Base-by-base conservation (phyloP, 2,329 filamentous ascomycete genomes). In the Epichloe brachyelytri region DNA sequence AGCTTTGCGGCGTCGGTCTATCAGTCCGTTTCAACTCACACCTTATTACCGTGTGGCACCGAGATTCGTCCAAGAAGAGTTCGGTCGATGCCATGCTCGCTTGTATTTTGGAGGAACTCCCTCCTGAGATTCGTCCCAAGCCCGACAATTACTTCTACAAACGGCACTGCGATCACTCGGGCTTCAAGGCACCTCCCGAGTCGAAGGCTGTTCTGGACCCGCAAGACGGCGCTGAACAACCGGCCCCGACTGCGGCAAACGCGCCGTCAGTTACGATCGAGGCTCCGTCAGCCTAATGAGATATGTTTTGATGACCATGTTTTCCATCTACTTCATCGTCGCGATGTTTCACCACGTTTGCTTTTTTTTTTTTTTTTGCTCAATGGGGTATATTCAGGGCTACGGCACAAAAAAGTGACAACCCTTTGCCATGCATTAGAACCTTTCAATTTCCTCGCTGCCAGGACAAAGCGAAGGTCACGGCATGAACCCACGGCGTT, bases 11-110 rank as follows among this genome's bases (percentile, higher is more conserved):
- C 48, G 83, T 96, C 45, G 88, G 86, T 41, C 82, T 93, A 57
- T 89, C 86, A 1, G 86, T 91, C 52, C 84, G 90, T 60, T 94
- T 93, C 76, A 95, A 90, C 70, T 85, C 83, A 33, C 83, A 91
- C 65, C 80, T 95, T 58, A 85, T 96, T 64, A 86, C 86, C 59
- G 80, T 97, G 62, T 97, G 91, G 91, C 93, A 95, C 71, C 87
- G 93, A 55, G 86, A 95, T 62, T 83, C 83, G 20, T 83, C 81
- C 54, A 89, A 93, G 68, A 76, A 87, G 62, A 81, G 79, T 58
- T 93, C 88, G 5, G 79, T 93, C 58, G 82, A 91, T 63, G 79
- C 75, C 56, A 76, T 96, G 53, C 75, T 90, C 46, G 71, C 79
- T 55, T 84, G 80, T 46, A 82, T 95, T 49, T 72, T 95, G 46